Evolutionary conservation across 1,284 basidiomycete species (phyloP).

Genomic region (Apiotrichum laibachii): DNA sequence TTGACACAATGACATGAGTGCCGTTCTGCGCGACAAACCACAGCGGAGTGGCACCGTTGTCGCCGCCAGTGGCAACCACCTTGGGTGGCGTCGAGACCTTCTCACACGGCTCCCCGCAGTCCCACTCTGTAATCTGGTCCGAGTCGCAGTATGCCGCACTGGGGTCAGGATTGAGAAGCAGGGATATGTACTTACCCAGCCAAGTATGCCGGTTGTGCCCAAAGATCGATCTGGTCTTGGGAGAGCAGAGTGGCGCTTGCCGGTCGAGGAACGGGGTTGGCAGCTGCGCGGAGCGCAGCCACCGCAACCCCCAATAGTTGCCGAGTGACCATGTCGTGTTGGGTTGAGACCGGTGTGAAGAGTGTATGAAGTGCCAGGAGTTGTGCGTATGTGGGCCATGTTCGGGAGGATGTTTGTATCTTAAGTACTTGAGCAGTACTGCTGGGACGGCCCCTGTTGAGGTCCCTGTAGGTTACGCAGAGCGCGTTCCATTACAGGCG

Average conservation of each 20-base stretch:
- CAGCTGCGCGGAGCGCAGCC: not conserved
- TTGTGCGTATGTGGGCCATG: too few relatives aligned
- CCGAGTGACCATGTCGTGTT: not conserved
- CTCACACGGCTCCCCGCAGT: not conserved
- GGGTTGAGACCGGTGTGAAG: too few relatives aligned
- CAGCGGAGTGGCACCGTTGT: not conserved
- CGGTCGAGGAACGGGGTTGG: not conserved
- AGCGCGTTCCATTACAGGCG: too few relatives aligned
- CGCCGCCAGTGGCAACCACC: constrained; percentile 3
- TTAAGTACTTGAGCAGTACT: too few relatives aligned
- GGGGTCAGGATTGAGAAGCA: not conserved
- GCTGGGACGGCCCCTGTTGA: too few relatives aligned
- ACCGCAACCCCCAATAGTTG: not conserved
- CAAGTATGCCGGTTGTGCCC: not conserved
- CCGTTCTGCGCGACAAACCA: constrained; percentile 14
- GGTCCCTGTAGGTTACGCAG: too few relatives aligned
- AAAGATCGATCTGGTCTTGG: not conserved
- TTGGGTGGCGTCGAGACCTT: not conserved
- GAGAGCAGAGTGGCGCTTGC: not conserved
- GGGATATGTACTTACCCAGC: not conserved
- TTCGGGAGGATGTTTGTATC: too few relatives aligned
- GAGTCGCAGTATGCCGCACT: not conserved
- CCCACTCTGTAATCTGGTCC: not conserved
- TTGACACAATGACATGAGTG: constrained; percentile 20
- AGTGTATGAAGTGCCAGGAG: too few relatives aligned